Evolutionary conservation across 2,329 filamentous ascomycete genomes (phyloP), one percentile per base, ranked within the genome.

Genomic region (Fusarium sp.): DNA sequence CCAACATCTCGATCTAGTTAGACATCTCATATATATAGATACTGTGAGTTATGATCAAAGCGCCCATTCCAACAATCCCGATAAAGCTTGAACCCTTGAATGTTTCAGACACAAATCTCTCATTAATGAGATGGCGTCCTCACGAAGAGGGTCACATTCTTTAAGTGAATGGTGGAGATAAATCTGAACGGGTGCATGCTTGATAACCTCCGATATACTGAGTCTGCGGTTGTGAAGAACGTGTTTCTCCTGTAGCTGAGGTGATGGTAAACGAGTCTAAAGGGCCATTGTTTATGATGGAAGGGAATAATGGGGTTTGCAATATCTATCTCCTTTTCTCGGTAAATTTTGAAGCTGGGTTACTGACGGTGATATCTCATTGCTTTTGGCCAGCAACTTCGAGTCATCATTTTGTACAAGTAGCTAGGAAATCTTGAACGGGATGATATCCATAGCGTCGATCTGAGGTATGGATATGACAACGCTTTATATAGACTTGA

Each of bases 91-190:
- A 16, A 55, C 51, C 33, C 39, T 29, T 33, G n/a, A 23, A 15
- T 64, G 58, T 73, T 45, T 49, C 38, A 73, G 51, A 63, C 45
- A 61, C 62, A 67, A 61, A 71, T 71, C 33, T 73, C 66, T 42
- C 45, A 7, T 63, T 59, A 37, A 64, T 68, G 31, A 71, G n/a
- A 60, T 68, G 55, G 49, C 41, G 45, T 37, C 19, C 25, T 23
- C 18, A 10, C 44, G 38, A 46, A 41, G 39, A 70, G 33, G 25
- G 38, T 48, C 62, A 71, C 70, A 73, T 73, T 73, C 70, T 71
- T 73, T 9, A 21, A 18, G 21, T 55, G n/a, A 35, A 37, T 18
- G 31, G 70, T 73, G 70, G 70, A 71, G 67, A 73, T 73, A 64
- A 71, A 68, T 57, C 18, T 55, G 60, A 52, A 46, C 25, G 35